Evolutionary conservation across 2,329 filamentous ascomycete genomes (phyloP).

Genomic region (Sclerotinia glacialis): DNA sequence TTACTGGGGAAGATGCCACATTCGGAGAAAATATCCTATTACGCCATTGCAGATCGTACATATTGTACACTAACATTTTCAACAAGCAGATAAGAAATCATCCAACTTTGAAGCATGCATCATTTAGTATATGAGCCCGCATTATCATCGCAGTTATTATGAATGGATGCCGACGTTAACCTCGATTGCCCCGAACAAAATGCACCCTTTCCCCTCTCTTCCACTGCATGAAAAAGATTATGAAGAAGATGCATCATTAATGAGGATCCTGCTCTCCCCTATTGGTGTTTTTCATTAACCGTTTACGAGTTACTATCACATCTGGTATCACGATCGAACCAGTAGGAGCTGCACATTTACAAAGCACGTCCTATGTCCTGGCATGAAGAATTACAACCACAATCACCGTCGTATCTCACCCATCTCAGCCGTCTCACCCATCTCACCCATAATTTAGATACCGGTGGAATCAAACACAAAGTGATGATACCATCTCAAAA

Average conservation of each 20-base stretch:
- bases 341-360: background rate
- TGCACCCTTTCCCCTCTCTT: background rate
- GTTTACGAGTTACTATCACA: background rate
- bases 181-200: background rate
- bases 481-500: background rate
- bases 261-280: background rate
- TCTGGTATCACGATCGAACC: background rate
- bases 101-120: constrained; percentile 9
- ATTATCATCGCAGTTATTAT: background rate
- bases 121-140: background rate
- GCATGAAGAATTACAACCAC: background rate
- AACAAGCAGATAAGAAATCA: constrained; percentile 13
- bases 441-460: background rate
- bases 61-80: background rate
- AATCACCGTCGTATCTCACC: background rate
- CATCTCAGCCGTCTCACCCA: background rate
- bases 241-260: background rate
- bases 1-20: background rate
- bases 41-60: constrained; percentile 4
- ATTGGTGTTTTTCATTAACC: background rate
- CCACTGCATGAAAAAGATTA: no score
- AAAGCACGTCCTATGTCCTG: background rate
- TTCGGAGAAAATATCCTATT: constrained; percentile 7
- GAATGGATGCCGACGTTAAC: background rate
- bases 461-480: background rate